Evolutionary conservation across 2,329 filamentous ascomycete genomes (phyloP), one percentile per base, ranked within the genome.

Genomic region (Simplicillium aogashimaense): DNA sequence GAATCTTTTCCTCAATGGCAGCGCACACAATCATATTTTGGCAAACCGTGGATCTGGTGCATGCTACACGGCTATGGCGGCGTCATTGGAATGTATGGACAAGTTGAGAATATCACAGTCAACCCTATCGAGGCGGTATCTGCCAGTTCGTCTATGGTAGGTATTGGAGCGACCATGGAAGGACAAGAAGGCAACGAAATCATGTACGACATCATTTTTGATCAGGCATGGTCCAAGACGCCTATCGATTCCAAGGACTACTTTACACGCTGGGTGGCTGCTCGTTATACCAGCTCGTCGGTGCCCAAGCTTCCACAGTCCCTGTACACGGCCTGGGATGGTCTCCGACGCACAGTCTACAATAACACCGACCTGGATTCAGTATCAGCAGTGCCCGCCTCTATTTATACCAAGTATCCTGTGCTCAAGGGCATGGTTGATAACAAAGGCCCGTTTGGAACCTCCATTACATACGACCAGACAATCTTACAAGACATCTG

Each of bases 1-100:
- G 70, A 74, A 43, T 61, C 59, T 7, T 48, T 59, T 8, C 70
- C 70, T 0, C 64, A 72, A 42, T 74, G 70, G 70, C 64, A 65
- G 46, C 57, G 65, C 9, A 71, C 68, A 1, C 58, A 67, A n/a
- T 66, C 62, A 0, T 74, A 70, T 49, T 66, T 63, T 43, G 69
- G 69, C 14, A 72, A 72, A 46, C 64, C 66, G 0, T 74, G 70
- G 69, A 64, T 74, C 30, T 74, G 70, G 70, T 72, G 69, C 46
- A 56, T 72, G 46, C 51, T 74, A 7, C 70, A 73, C 46, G 60
- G 63, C 43, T 74, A 67, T 43, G 69, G 70, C 6, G 66, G 64
- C 13, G 70, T 65, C 46, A 60, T 64, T 56, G 69, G 67, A 1
- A 44, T 73, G 1, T 72, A 72, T 43, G 69, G 69, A 1, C 69